These are phyloP conservation scores for Leptographium lundbergii DNA, from an alignment of 2,329 filamentous ascomycete genomes.

Conservation along the genomic window DNA sequence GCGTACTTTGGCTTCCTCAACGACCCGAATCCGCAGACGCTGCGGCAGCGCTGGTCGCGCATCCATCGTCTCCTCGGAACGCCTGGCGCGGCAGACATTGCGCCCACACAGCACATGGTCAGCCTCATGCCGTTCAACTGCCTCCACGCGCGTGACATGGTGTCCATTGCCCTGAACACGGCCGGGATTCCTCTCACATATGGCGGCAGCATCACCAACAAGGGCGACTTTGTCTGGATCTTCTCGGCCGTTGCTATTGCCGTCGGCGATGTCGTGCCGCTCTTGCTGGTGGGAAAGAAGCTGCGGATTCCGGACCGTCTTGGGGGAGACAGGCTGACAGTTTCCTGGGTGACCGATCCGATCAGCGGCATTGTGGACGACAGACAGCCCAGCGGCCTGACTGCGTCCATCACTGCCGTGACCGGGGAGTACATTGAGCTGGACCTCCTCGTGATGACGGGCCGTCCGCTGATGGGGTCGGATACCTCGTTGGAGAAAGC, in stretches of 20 bases:
- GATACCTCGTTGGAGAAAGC: not conserved
- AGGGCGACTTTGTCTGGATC: constrained; percentile 12
- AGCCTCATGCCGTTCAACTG: constrained; percentile 11
- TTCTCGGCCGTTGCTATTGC: constrained; percentile 12
- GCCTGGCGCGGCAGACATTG: not conserved
- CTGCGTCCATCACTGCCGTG: constrained; percentile 6
- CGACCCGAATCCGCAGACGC: constrained; percentile 6
- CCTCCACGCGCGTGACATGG: constrained; percentile 10
- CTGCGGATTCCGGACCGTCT: not conserved
- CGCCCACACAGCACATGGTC: constrained; percentile 13
- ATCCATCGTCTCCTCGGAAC: constrained; percentile 5
- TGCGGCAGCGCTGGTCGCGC: constrained; percentile 8
- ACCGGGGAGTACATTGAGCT: constrained; percentile 13
- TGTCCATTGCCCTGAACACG: constrained; percentile 17
- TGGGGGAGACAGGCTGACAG: not conserved
- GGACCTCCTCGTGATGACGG: constrained; percentile 11
- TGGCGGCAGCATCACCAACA: constrained; percentile 1
- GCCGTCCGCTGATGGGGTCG: constrained; percentile 1
- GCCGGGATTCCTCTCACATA: constrained; percentile 12
- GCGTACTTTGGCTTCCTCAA: not conserved
- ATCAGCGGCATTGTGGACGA: constrained; percentile 5
- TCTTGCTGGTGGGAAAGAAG: not conserved
- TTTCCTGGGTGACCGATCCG: not conserved
- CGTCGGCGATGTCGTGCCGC: constrained; percentile 10
- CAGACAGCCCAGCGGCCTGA: not conserved